A percentile compares a stretch with the other conserved stretches of the same genome.
Conservation (phyloP, 2,329 filamentous ascomycete species). For the Purpureocillium lavendulum region DNA sequence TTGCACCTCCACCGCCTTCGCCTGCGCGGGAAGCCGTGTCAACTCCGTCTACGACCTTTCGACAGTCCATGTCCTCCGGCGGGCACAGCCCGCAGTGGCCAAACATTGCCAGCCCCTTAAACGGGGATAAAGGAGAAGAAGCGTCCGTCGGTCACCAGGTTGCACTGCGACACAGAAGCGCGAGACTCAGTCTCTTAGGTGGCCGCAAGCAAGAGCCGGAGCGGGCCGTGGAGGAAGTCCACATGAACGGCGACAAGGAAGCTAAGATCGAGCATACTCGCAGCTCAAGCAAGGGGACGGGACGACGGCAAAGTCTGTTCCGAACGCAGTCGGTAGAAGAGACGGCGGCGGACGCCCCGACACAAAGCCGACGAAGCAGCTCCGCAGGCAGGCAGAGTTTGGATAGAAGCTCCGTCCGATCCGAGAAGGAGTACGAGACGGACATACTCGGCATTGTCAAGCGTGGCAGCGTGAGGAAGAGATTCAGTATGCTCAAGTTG, state of each 20-base stretch:
- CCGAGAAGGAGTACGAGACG: constrained; percentile 14
- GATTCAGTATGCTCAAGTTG: constrained; percentile 70
- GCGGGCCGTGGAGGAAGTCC: constrained; percentile 19
- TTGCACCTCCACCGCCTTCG: constrained; percentile 41
- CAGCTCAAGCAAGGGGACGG: constrained; percentile 19
- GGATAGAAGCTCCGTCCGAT: constrained; percentile 15
- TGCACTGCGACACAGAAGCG: constrained; percentile 41
- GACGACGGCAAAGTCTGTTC: constrained; percentile 34
- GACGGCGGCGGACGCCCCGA: constrained; percentile 8
- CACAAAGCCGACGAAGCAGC: constrained; percentile 11
- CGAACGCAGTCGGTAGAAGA: constrained; percentile 27
- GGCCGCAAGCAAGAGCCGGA: constrained; percentile 38
- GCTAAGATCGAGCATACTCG: constrained; percentile 22
- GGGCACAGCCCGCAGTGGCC: constrained; percentile 24
- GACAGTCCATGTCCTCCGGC: constrained; percentile 39
- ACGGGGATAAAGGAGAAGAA: constrained; percentile 35
- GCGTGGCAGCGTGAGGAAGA: constrained; percentile 63
- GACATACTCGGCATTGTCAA: constrained; percentile 28
- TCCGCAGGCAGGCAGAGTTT: constrained; percentile 18
- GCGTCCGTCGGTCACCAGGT: constrained; percentile 41
- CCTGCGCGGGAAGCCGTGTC: constrained; percentile 27
- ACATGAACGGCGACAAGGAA: constrained; percentile 19
- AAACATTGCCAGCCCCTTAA: constrained; percentile 24
- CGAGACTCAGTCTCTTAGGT: constrained; percentile 49
- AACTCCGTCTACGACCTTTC: constrained; percentile 35